Evolutionary conservation across 169 alveolate genomes (phyloP).

Genomic region (Perkinsus marinus): DNA sequence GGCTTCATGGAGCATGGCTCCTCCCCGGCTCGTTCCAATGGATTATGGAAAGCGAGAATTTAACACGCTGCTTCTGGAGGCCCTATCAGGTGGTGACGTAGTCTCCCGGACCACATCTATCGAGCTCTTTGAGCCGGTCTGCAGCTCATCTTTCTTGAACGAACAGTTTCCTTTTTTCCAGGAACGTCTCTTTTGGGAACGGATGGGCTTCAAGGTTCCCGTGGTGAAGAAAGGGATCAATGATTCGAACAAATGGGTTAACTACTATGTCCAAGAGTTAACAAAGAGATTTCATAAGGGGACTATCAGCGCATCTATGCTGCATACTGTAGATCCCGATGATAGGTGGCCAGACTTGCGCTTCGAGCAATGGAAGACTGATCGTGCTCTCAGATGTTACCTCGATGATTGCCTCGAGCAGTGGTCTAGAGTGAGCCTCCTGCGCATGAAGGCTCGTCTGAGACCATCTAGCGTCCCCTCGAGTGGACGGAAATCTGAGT

Average conservation of each 20-base stretch:
- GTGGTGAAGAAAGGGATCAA: neutral
- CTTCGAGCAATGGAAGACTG: neutral
- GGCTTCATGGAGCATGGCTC: neutral
- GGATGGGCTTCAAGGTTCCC: neutral
- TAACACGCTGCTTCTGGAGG: neutral
- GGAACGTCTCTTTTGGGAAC: neutral
- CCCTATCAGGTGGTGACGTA: neutral
- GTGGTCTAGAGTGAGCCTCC: neutral
- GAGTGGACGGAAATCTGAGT: neutral
- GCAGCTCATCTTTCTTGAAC: too few relatives aligned
- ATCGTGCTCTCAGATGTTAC: neutral
- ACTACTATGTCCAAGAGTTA: neutral
- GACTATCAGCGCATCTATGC: neutral
- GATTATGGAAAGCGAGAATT: neutral
- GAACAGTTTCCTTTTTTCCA: neutral
- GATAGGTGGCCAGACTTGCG: neutral
- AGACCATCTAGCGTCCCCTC: neutral
- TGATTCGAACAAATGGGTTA: neutral
- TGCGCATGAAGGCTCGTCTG: neutral
- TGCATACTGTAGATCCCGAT: neutral
- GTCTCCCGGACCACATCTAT: too few relatives aligned
- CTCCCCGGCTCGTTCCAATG: neutral
- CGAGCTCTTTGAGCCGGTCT: too few relatives aligned
- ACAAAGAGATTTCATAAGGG: neutral
- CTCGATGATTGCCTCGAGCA: neutral